phyloP scores from a whole-genome alignment of 148 eudicot species.

The Fallopia convolvulus region DNA sequence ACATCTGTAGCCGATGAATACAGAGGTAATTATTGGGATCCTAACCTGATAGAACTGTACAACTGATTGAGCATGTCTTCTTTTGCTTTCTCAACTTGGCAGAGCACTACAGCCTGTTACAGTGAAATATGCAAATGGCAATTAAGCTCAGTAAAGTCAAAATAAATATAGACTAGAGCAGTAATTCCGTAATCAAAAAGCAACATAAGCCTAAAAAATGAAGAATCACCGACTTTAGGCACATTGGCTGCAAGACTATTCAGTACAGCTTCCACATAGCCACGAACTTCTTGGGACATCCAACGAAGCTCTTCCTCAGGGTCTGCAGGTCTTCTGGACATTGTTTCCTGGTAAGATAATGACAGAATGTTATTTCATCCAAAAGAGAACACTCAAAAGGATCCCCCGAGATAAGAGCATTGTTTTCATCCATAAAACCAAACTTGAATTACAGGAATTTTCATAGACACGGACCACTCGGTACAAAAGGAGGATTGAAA shows the following conservation, averaged over 20 bases:
- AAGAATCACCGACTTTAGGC: constrained; percentile 56
- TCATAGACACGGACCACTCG: too few species aligned
- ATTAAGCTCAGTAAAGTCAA: background rate
- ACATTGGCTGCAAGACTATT: constrained; percentile 97
- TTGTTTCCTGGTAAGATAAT: constrained; percentile 54
- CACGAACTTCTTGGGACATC: constrained; percentile 99
- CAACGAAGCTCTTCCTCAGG: constrained; percentile 97
- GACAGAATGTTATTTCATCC: constrained; percentile 7
- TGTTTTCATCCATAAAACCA: background rate
- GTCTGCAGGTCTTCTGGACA: constrained; percentile 92
- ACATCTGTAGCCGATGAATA: background rate
- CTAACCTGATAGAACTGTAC: constrained; percentile 91
- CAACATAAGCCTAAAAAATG: background rate
- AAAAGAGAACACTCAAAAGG: background rate
- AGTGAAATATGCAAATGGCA: constrained; percentile 13
- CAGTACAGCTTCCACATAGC: constrained; percentile 94
- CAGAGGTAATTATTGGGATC: constrained; percentile 1
- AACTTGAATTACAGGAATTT: background rate
- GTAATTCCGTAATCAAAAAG: background rate
- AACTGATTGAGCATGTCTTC: constrained; percentile 97
- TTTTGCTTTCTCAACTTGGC: constrained; percentile 97
- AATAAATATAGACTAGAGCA: background rate
- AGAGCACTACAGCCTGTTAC: constrained; percentile 88
- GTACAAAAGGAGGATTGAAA: background rate
- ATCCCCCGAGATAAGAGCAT: background rate